Evolutionary conservation across 2,329 filamentous ascomycete species (phyloP), one percentile per base, ranked within the genome.

Genomic region (Fusarium transvaalense): DNA sequence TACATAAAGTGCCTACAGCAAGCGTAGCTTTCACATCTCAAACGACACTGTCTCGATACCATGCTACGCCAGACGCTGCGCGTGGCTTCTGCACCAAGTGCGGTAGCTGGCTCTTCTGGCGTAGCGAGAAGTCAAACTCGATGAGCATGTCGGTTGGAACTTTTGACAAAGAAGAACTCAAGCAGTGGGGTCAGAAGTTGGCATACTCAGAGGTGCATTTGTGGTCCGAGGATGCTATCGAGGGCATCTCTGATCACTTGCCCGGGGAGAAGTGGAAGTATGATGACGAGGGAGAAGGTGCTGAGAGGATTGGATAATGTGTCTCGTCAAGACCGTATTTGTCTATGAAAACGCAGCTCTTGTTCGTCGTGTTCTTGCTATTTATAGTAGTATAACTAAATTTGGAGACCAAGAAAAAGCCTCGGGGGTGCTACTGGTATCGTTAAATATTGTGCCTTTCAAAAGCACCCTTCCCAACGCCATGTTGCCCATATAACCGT

Each of bases 21-120:
- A 74, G 77, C 41, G 73, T 86, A 23, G 69, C 60, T 4, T 84
- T 78, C 72, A 74, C 74, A 5, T 73, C 75, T 27, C 56, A 64
- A 15, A 61, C 76, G 27, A 77, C 78, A 3, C 77, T 83, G 10
- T 75, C 76, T 41, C 75, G 76, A 15, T 86, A 80, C 74, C 74
- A 75, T 29, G 81, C 83, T 31, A 80, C 80, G 2, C 74, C 80
- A 1, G 74, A 71, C 2, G 76, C 74, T 51, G 76, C 80, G 63
- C 83, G 85, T 19, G 81, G 78, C 2, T 86, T 87, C 76, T 87
- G 86, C 74, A 64, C 71, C 23, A 71, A 66, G 3, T 87, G 85
- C 75, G 84, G 85, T 15, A 82, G 81, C 35, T 79, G 83, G 43
- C 67, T 87, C n/a, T 84, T 80, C 70, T 86, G 82, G 82, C 77